Evolutionary conservation across 345 rosid species (phyloP).

Genomic region (Populus tremula): DNA sequence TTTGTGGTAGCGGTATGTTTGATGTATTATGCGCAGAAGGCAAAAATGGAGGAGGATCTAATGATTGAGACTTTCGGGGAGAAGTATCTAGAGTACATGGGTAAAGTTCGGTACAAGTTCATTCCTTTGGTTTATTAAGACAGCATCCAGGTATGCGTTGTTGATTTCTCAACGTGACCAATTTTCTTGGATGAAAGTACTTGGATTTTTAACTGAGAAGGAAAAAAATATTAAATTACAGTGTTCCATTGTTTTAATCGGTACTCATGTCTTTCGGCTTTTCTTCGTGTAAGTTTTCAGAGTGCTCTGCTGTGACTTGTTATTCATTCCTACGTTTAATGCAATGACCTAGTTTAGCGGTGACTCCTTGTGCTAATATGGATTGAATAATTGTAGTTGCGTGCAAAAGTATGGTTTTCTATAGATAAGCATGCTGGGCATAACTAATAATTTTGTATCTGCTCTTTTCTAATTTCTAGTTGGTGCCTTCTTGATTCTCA

Average conservation of each 20-base stretch:
- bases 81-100: slow-evolving; percentile 56
- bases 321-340: not conserved
- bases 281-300: not conserved
- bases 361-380: not conserved
- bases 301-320: not conserved
- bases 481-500: not conserved
- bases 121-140: slow-evolving; percentile 72
- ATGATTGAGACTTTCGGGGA: slow-evolving; percentile 78
- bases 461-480: not conserved
- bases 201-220: slow-evolving; percentile 9
- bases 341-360: not conserved
- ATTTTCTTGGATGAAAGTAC: slow-evolving; percentile 11
- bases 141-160: slow-evolving; percentile 37
- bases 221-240: not conserved
- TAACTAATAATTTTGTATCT: not conserved
- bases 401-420: not conserved
- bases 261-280: not conserved
- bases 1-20: slow-evolving; percentile 60
- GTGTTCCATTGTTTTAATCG: not conserved
- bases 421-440: not conserved
- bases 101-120: slow-evolving; percentile 70
- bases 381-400: not conserved
- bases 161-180: slow-evolving; percentile 22
- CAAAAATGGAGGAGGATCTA: slow-evolving; percentile 63
- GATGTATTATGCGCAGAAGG: slow-evolving; percentile 68